Evolutionary conservation across 345 rosid genomes (phyloP).

Genomic region (Cochlearia excelsa): DNA sequence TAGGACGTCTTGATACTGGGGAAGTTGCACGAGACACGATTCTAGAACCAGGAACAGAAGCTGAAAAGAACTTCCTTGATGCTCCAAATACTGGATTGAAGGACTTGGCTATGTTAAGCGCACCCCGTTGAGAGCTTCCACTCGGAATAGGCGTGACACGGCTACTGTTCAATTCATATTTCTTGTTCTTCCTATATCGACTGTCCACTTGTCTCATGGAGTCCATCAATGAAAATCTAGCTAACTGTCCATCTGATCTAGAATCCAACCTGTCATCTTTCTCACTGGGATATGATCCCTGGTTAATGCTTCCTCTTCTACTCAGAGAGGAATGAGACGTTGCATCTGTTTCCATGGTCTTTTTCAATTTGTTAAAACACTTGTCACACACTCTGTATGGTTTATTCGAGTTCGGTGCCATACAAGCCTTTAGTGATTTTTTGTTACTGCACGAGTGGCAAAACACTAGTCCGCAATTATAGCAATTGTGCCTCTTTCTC

Average conservation of each 20-base stretch:
- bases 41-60: slow-evolving; percentile 99
- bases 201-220: slow-evolving; percentile 70
- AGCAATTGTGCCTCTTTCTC: slow-evolving; percentile 72
- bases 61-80: slow-evolving; percentile 95
- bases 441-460: slow-evolving; percentile 96
- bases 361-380: slow-evolving; percentile 77
- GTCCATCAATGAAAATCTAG: slow-evolving; percentile 83
- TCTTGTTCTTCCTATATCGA: slow-evolving; percentile 78
- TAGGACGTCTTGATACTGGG: slow-evolving; percentile 88
- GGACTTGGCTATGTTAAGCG: slow-evolving; percentile 68
- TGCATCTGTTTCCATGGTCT: slow-evolving; percentile 63
- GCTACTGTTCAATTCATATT: slow-evolving; percentile 85
- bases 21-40: slow-evolving; percentile 98
- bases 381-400: slow-evolving; percentile 92
- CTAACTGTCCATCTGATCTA: slow-evolving; percentile 72
- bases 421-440: slow-evolving; percentile 89
- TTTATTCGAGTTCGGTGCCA: slow-evolving; percentile 96
- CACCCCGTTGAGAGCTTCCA: slow-evolving; percentile 81
- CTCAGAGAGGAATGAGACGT: slow-evolving; percentile 64
- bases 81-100: slow-evolving; percentile 84
- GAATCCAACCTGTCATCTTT: slow-evolving; percentile 79
- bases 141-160: slow-evolving; percentile 95
- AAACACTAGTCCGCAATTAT: slow-evolving; percentile 83
- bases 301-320: slow-evolving; percentile 77
- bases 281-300: slow-evolving; percentile 56